These are phyloP conservation scores for Cinnamomum chago DNA, from an alignment of 164 flowering plant species.

Conservation along the genomic window DNA sequence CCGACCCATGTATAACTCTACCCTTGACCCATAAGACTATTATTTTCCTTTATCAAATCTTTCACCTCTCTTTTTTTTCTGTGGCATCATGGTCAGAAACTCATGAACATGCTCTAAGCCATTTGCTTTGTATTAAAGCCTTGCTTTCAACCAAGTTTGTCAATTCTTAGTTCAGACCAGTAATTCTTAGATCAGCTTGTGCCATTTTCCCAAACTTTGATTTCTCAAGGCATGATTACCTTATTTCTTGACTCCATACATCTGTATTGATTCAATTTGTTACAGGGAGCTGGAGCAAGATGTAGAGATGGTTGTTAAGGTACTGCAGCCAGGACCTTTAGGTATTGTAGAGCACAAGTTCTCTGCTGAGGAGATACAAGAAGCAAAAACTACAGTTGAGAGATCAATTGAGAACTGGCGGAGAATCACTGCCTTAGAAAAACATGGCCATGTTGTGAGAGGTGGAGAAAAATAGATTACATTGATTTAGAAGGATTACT, in stretches of 20 bases:
- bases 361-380: slow-evolving; percentile 56
- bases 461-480: slow-evolving; percentile 23
- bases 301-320: slow-evolving; percentile 76
- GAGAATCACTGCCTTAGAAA: slow-evolving; percentile 48
- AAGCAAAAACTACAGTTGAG: slow-evolving; percentile 54
- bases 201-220: not conserved
- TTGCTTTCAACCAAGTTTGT: not conserved
- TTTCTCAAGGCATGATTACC: not conserved
- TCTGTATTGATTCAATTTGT: not conserved
- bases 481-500: slow-evolving; percentile 28
- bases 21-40: not conserved
- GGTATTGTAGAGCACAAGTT: slow-evolving; percentile 90
- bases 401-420: slow-evolving; percentile 70
- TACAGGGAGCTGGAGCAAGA: slow-evolving; percentile 84
- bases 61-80: not conserved
- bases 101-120: not conserved
- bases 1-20: not conserved
- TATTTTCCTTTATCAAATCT: not conserved
- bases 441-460: not conserved
- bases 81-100: not conserved
- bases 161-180: not conserved
- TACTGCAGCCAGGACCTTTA: slow-evolving; percentile 88
- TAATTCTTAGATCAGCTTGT: not conserved
- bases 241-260: not conserved
- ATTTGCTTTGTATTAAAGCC: not conserved